Evolutionary conservation across 164 flowering plant genomes (phyloP), one percentile per base, ranked within the genome.

Genomic region (Tetrastigma voinierianum): DNA sequence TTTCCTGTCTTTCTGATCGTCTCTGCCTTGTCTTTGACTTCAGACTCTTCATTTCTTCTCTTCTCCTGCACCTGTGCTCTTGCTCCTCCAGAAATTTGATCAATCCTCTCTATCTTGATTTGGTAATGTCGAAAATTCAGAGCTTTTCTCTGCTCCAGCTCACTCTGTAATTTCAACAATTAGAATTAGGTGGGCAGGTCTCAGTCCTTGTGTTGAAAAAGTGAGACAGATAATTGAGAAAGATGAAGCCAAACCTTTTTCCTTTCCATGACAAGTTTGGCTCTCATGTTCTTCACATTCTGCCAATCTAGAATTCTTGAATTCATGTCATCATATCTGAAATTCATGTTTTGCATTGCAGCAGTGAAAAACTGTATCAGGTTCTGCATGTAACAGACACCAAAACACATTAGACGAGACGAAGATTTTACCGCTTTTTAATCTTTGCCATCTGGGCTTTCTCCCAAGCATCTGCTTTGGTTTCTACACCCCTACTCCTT

Each of bases 381-480:
- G 40, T 4, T 0, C 40, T 32, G 40, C 40, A 32, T 32, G 40
- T 32, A 32, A 32, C 6, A 32, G n/a, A n/a, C n/a, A 3, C 40
- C 6, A 7, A 32, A 32, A 32, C 47, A 55, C 13, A 7, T n/a
- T n/a, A 0, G 12, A 46, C 12, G 40, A 52, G 15, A 44, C 2
- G 10, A 65, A 54, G n/a, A 12, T 17, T 40, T n/a, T 71, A 91
- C 97, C 87, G 12, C 62, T 78, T 84, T 45, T 67, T 64, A 21
- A 84, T 80, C 72, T 80, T 84, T 18, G 68, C 81, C 71, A 83
- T 62, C 78, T 80, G 68, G 62, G 76, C 72, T 71, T 65, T 78
- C 77, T 89, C 93, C 95, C 96, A 89, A 48, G 80, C 70, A 62
- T 82, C 83, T 62, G 83, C 88, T 78, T 67, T 72, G 58, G 75